phyloP scores from a whole-genome alignment of 805 yeast genomes.

The Sporopachydermia lactativora region DNA sequence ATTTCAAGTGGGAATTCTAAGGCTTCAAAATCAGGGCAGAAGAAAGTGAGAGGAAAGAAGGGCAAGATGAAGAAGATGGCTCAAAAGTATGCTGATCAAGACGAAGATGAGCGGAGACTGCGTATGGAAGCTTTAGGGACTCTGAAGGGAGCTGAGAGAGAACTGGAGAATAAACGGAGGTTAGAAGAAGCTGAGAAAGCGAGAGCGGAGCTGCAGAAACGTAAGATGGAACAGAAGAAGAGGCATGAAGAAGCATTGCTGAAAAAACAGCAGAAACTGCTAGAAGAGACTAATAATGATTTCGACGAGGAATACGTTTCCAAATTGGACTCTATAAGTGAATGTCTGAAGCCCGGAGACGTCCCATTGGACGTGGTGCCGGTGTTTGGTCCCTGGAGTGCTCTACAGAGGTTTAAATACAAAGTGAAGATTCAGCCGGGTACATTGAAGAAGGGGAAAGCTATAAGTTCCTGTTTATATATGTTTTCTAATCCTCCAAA shows the following conservation, averaged over 20 bases:
- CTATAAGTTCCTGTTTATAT: slow-evolving; percentile 52
- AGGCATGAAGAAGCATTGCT: slow-evolving; percentile 16
- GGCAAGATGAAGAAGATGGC: slow-evolving; percentile 73
- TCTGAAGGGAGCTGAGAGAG: slow-evolving; percentile 37
- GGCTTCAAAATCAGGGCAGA: slow-evolving; percentile 13
- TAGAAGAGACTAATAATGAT: slow-evolving; percentile 14
- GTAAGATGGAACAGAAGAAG: slow-evolving; percentile 7
- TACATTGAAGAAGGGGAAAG: slow-evolving; percentile 75
- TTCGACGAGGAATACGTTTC: slow-evolving; percentile 18
- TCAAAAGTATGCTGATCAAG: slow-evolving; percentile 79
- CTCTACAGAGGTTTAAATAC: slow-evolving; percentile 60
- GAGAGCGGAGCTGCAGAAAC: slow-evolving; percentile 4
- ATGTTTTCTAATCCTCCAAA: slow-evolving; percentile 36
- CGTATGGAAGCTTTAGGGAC: slow-evolving; percentile 81
- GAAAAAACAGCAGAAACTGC: slow-evolving; percentile 19
- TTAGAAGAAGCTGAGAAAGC: slow-evolving; percentile 13
- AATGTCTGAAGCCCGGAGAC: slow-evolving; percentile 27
- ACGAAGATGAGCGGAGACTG: slow-evolving; percentile 66
- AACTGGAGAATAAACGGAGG: slow-evolving; percentile 7
- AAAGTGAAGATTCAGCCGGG: slow-evolving; percentile 78
- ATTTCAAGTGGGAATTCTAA: not conserved
- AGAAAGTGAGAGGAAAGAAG: slow-evolving; percentile 67
- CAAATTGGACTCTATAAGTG: slow-evolving; percentile 24
- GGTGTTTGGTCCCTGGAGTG: slow-evolving; percentile 85
- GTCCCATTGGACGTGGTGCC: slow-evolving; percentile 54